Conservation (phyloP, 1,284 basidiomycete genomes). For the Irpex sp. region DNA sequence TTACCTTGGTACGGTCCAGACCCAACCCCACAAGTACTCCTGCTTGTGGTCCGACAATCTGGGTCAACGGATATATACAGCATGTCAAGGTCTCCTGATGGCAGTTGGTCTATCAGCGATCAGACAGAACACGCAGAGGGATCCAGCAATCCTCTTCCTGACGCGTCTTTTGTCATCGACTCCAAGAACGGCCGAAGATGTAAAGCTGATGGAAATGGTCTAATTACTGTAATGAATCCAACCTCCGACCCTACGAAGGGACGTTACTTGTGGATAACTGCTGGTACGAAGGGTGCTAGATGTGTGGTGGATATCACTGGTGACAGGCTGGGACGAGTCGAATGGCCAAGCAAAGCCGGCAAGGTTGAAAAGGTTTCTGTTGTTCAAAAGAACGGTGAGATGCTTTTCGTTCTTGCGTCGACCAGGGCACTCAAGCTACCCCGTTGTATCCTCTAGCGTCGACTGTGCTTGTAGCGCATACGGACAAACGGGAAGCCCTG, state of each 20-base stretch:
- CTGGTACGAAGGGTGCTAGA: slow-evolving; percentile 56
- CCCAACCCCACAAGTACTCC: slow-evolving; percentile 47
- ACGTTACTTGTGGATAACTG: slow-evolving; percentile 43
- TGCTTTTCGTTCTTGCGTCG: not conserved
- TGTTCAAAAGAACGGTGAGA: slow-evolving; percentile 50
- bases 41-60: slow-evolving; percentile 60
- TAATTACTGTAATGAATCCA: slow-evolving; percentile 30
- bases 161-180: slow-evolving; percentile 60
- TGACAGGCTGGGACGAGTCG: slow-evolving; percentile 51
- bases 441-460: slow-evolving; percentile 27
- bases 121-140: slow-evolving; percentile 40
- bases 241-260: slow-evolving; percentile 5
- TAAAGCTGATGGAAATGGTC: slow-evolving; percentile 40
- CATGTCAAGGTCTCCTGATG: slow-evolving; percentile 36
- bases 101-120: slow-evolving; percentile 45
- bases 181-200: slow-evolving; percentile 49
- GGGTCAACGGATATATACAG: slow-evolving; percentile 60
- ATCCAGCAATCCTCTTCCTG: slow-evolving; percentile 46
- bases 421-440: slow-evolving; percentile 28
- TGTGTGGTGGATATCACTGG: slow-evolving; percentile 56
- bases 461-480: slow-evolving; percentile 58
- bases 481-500: slow-evolving; percentile 48
- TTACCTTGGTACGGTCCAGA: slow-evolving; percentile 34
- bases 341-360: slow-evolving; percentile 54
- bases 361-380: slow-evolving; percentile 45